phyloP scores from a whole-genome alignment of 2,329 filamentous ascomycete species.

The Leptoxyphium fumago region DNA sequence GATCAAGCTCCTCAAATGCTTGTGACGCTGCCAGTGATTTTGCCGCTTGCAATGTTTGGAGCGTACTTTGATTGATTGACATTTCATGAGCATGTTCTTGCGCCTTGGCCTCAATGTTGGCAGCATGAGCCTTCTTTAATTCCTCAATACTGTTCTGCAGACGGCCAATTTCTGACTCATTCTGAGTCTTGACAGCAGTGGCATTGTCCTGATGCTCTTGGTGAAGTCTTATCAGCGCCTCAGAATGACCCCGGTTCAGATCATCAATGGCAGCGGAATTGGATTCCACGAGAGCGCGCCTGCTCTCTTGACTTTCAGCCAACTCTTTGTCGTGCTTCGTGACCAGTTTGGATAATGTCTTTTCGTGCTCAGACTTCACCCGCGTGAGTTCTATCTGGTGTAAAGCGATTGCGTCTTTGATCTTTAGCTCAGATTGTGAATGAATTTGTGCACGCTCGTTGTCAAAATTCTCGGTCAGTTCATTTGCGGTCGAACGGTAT shows the following conservation, averaged over 20 bases:
- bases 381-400: constrained; percentile 2
- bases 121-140: neutral
- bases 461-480: neutral
- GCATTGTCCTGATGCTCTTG: neutral
- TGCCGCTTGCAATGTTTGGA: neutral
- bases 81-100: neutral
- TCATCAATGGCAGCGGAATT: neutral
- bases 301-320: neutral
- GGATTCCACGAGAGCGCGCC: neutral
- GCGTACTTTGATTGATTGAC: neutral
- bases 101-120: neutral
- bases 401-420: constrained; percentile 3
- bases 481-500: constrained; percentile 1
- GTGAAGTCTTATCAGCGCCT: neutral
- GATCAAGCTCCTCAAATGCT: neutral
- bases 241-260: neutral
- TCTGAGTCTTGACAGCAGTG: neutral
- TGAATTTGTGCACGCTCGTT: constrained; percentile 2
- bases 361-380: constrained; percentile 1
- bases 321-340: neutral
- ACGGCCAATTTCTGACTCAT: neutral
- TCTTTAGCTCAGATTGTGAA: constrained; percentile 2
- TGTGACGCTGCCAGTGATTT: neutral
- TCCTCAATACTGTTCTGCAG: neutral
- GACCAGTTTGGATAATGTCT: neutral